Evolutionary conservation across 441 rosid genomes (phyloP), one percentile per base, ranked within the genome.

Genomic region (Dalechampia spathulata): DNA sequence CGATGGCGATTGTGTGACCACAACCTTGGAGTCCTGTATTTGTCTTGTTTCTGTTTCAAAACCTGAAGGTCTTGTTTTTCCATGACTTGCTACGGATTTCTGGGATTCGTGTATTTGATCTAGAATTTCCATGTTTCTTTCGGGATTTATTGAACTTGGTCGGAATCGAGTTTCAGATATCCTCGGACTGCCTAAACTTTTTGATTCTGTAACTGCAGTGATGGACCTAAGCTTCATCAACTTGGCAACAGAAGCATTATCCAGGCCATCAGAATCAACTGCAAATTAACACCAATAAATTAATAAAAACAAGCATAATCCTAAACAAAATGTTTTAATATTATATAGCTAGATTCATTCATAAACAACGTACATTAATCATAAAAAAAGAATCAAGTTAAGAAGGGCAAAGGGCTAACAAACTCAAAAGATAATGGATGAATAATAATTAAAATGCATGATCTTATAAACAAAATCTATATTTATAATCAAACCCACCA

Each of bases 251-350:
- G 52, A 6, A 22, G 51, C 54, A 3, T 45, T 38, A 30, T 52
- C 13, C 7, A 19, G 41, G 28, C n/a, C 61, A 17, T 46, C 43
- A 49, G 61, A 72, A 70, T 62, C 63, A 62, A 14, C 59, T 23
- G 39, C 11, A 30, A 16, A 59, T 49, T n/a, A n/a, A n/a, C n/a
- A 30, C 34, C 34, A 30, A 30, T 30, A 30, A 4, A 30, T 30
- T 8, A 30, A 30, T 30, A 8, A 30, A 30, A 30, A 3, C 4
- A 8, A 30, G 5, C 4, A 30, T 30, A n/a, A n/a, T n/a, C n/a
- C 8, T 30, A 30, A 30, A 30, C 8, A 30, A 8, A 30, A 30
- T 30, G 4, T 30, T 30, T 30, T 30, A 30, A n/a, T n/a, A n/a
- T n/a, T n/a, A n/a, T n/a, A n/a, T n/a, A n/a, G n/a, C n/a, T n/a